Conservation (phyloP, 78 protist genomes). For the Protostelium mycophagum region DNA sequence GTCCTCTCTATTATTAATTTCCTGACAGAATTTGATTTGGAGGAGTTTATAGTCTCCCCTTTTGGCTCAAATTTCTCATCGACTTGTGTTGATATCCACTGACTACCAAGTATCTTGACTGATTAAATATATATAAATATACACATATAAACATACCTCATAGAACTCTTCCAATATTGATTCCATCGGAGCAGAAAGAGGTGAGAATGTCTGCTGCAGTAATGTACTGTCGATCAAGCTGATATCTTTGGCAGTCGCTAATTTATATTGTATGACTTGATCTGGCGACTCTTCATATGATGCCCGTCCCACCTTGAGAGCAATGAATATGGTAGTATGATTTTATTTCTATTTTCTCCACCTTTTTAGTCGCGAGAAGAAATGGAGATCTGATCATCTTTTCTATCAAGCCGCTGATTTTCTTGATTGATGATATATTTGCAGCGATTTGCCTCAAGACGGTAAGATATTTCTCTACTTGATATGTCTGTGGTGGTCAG, state of each 20-base stretch:
- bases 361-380: neutral
- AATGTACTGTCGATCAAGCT: neutral
- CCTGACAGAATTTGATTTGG: neutral
- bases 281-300: too few species aligned
- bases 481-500: neutral
- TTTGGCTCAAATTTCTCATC: neutral
- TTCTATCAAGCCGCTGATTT: neutral
- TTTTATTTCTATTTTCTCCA: neutral
- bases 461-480: neutral
- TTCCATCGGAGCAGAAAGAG: neutral
- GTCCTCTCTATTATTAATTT: neutral
- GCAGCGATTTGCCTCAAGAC: neutral
- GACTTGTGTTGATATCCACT: neutral
- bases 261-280: neutral
- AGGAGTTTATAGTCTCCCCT: neutral
- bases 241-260: neutral
- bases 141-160: neutral
- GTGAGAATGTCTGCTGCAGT: neutral
- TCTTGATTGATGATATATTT: neutral
- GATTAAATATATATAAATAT: too few species aligned
- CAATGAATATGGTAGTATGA: neutral
- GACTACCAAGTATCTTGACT: neutral
- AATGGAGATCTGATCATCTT: neutral
- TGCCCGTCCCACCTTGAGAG: neutral
- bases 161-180: neutral